Base-by-base conservation (phyloP, 2,329 filamentous ascomycete species). In the Talaromyces sp. region DNA sequence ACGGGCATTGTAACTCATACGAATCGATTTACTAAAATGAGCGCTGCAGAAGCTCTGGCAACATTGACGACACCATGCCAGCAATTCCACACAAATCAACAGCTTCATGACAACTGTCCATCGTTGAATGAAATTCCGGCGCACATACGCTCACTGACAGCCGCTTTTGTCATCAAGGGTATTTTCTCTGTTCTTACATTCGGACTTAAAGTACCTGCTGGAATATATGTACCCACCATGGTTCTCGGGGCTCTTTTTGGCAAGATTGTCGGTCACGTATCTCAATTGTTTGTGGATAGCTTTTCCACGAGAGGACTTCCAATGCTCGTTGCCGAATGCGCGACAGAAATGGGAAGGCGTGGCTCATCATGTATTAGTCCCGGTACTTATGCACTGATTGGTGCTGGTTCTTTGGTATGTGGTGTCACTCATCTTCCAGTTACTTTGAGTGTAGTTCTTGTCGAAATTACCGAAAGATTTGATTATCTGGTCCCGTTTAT, bases 181-280 rank as follows among this genome's bases (percentile, higher is more conserved):
- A 5, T 50, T 50, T 16, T 50, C 12, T 28, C 46, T 31, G 46
- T 50, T 5, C 46, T 50, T 31, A 50, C 46, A 28, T 50, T 50
- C 25, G 46, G 46, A 31, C 46, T 50, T 7, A 50, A 50, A 25
- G 46, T 50, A 28, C 46, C 46, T 3, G 46, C 46, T 50, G 46
- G 46, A 50, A 50, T 50, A 50, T 50, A 50, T 25, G 46, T 50
- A 2, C 46, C 46, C 18, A 50, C 46, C 16, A 50, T 50, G 46
- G 46, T 50, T 50, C 46, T 50, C 46, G 46, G 46, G 21, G 46
- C 46, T 31, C 46, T 50, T 50, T 50, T 28, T 25, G 46, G 46
- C 21, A 50, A 50, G 46, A 50, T 16, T 31, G 25, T 50, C 28
- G 46, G 46, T 5, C 46, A 50, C 46, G 21, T 31, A 50, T 50